Evolutionary conservation across 768 basidiomycete species (phyloP), one percentile per base, ranked within the genome.

Genomic region (Hericium rajendrae): DNA sequence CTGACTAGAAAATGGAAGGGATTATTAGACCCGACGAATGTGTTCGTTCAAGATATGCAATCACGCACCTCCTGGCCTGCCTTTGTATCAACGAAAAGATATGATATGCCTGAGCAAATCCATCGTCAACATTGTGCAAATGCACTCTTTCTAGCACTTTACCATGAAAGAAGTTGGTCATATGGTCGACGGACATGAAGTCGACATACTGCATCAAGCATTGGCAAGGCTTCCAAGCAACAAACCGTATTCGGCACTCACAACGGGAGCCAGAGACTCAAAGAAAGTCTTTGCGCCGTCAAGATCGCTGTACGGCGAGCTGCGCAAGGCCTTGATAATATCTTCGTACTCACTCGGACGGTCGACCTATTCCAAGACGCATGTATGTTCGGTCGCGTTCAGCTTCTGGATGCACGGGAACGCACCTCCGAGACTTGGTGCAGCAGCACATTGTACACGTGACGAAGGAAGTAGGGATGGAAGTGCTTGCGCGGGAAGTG

Each of bases 371-470:
- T 12, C 11, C 9, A 22, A 22, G 49, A 37, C 49, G 16, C 49
- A 37, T 28, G 10, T 22, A 46, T 26, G 49, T 28, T 51, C 22
- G 9, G 28, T 51, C 15, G 43, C 16, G n/a, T 38, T 26, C 15
- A 43, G 24, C 32, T 16, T 37, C 32, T 4, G 43, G 13, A n/a
- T 16, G 15, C 37, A 9, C 22, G 11, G 43, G 53, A 26, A 50
- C 64, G 24, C 11, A 80, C 90, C 78, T 93, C 90, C 13, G 83
- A 76, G 3, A 86, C 74, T 69, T 93, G 88, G 55, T 78, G 76
- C 55, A 92, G 70, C 37, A 92, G 72, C 54, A 86, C 71, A 16
- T 86, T 82, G 57, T 84, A 80, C 13, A 88, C 65, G 62, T 85
- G 81, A 18, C 89, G 71, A 13, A 80, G 66, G 65, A 87, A 90